phyloP scores from a whole-genome alignment of 1,284 basidiomycete genomes.

The Garcileccinum viscosum region DNA sequence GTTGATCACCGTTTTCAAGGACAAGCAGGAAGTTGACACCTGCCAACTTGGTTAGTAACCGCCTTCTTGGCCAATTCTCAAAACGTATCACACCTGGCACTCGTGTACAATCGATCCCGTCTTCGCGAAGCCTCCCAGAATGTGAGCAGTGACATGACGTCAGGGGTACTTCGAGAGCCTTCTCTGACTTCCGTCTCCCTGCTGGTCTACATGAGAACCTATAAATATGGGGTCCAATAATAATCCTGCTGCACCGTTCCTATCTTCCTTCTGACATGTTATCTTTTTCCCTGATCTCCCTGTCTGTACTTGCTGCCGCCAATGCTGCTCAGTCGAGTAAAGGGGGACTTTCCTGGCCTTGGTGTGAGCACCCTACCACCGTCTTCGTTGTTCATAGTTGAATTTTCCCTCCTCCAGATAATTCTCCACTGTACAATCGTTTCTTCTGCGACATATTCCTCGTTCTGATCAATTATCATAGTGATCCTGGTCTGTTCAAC shows the following conservation, averaged over 20 bases:
- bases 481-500: constrained; percentile 38
- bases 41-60: background rate
- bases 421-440: constrained; percentile 23
- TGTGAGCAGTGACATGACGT: background rate
- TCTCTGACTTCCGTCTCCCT: background rate
- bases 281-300: constrained; percentile 11
- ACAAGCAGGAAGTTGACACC: background rate
- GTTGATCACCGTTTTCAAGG: background rate
- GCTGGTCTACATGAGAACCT: background rate
- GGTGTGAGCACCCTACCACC: constrained; percentile 20
- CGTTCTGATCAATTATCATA: constrained; percentile 17
- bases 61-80: background rate
- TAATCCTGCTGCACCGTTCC: background rate
- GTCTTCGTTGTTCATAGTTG: background rate
- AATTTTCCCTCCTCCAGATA: constrained; percentile 21
- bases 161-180: background rate
- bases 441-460: background rate
- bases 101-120: background rate
- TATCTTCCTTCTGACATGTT: constrained; percentile 10
- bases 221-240: constrained; percentile 26
- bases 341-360: constrained; percentile 32
- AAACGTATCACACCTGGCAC: background rate
- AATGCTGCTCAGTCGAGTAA: constrained; percentile 29
- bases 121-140: background rate
- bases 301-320: constrained; percentile 20